Evolutionary conservation across 495 filamentous ascomycete species (phyloP).

Genomic region (Aspergillus kassunensis): DNA sequence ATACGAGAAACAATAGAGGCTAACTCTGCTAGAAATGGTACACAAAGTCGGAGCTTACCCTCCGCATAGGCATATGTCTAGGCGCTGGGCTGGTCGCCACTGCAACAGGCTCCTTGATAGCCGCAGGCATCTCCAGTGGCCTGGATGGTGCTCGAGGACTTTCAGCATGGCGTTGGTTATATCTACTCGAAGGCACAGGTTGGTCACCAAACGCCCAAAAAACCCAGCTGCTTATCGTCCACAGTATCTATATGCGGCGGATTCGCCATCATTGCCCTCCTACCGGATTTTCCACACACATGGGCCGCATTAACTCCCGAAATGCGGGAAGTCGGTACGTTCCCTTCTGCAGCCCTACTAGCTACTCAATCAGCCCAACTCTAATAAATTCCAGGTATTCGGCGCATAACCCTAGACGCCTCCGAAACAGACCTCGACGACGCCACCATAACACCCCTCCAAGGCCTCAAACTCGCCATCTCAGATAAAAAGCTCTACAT

Average conservation of each 20-base stretch:
- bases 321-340: conserved; percentile 26
- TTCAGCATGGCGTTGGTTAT: conserved; percentile 41
- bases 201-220: not conserved
- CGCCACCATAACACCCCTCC: conserved; percentile 27
- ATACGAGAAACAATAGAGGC: not conserved
- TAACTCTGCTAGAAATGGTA: conserved; percentile 9
- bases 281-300: conserved; percentile 37
- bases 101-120: conserved; percentile 8
- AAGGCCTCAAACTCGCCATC: conserved; percentile 39
- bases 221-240: not conserved
- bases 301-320: conserved; percentile 34
- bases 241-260: conserved; percentile 19
- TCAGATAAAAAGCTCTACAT: conserved; percentile 38
- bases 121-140: conserved; percentile 50
- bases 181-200: conserved; percentile 35
- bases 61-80: conserved; percentile 1
- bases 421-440: conserved; percentile 37
- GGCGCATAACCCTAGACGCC: conserved; percentile 32
- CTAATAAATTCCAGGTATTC: conserved; percentile 21
- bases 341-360: not conserved
- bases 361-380: no score
- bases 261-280: conserved; percentile 25
- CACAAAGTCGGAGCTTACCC: conserved; percentile 3
- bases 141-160: conserved; percentile 30
- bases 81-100: not conserved